Evolutionary conservation across 768 basidiomycete genomes (phyloP), one percentile per base, ranked within the genome.

Genomic region (Multifurca ochricompacta): DNA sequence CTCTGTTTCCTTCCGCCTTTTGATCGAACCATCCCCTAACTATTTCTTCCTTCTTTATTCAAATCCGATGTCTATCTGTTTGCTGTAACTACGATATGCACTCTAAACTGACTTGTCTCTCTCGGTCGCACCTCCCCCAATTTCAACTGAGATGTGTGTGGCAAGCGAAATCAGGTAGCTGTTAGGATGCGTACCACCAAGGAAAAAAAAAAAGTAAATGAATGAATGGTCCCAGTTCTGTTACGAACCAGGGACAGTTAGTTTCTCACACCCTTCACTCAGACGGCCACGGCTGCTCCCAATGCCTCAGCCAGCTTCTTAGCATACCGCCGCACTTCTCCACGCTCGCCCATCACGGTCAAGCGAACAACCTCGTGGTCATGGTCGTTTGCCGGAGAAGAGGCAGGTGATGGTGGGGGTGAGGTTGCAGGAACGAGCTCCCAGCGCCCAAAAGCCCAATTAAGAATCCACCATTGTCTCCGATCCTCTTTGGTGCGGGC

Each of bases 371-470:
- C 70, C 4, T 68, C 74, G 10, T 61, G 65, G 1, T 63, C 64
- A 19, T 60, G 46, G 31, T 58, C 61, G n/a, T 69, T 68, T 1
- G 67, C n/a, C 40, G 19, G 1, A 18, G 21, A 27, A 18, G 30
- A 37, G 16, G 21, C 3, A 19, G 41, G n/a, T n/a, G n/a, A n/a
- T n/a, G n/a, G n/a, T n/a, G n/a, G n/a, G n/a, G n/a, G n/a, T n/a
- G n/a, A 7, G 11, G 40, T 67, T 34, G 69, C 59, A 18, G 63
- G 72, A 10, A 82, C 76, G 36, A 85, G 69, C 25, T 92, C 89
- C 65, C 79, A 83, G 36, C 93, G 79, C 13, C 90, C 90, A 70
- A 96, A 97, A 6, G 93, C 92, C 91, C 91, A 97, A 65, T 97
- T 97, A 54, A 95, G 62, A 55, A 92, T 86, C 64, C 76, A 66